Conservation (phyloP, 225 moss, liverwort and hornwort species). For the Polytrichum commune region DNA sequence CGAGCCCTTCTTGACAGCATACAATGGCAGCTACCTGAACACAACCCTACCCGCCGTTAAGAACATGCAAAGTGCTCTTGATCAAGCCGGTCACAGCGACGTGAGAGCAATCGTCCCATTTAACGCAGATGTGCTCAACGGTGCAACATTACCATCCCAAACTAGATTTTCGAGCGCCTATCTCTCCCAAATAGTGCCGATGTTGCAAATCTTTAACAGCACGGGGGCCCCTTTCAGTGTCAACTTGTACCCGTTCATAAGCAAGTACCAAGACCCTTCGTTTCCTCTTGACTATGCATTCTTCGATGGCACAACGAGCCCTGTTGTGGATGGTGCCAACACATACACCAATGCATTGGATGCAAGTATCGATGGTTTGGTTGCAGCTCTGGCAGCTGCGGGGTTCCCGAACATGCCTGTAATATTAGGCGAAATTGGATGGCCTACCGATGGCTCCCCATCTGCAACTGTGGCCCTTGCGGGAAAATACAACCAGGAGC, state of each 20-base stretch:
- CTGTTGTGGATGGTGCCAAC: constrained; percentile 27
- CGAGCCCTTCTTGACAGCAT: constrained; percentile 77
- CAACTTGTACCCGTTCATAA: constrained; percentile 92
- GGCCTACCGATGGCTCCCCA: constrained; percentile 41
- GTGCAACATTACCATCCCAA: constrained; percentile 44
- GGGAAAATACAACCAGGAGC: constrained; percentile 36
- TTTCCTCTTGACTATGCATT: constrained; percentile 86
- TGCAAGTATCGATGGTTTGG: constrained; percentile 71
- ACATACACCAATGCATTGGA: constrained; percentile 72
- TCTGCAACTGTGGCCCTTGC: constrained; percentile 32
- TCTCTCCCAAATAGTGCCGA: constrained; percentile 42
- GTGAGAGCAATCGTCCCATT: constrained; percentile 75
- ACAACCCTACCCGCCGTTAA: constrained; percentile 66
- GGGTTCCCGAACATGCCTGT: constrained; percentile 73
- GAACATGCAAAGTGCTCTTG: constrained; percentile 60
- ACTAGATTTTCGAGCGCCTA: constrained; percentile 66
- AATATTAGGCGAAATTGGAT: constrained; percentile 56
- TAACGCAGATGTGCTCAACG: constrained; percentile 78
- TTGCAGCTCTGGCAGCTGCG: constrained; percentile 42
- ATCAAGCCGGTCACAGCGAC: constrained; percentile 40
- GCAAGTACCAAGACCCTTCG: constrained; percentile 53
- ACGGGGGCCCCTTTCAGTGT: constrained; percentile 69
- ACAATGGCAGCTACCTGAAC: constrained; percentile 63
- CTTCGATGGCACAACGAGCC: constrained; percentile 35
- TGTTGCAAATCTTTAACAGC: constrained; percentile 57